Conservation (phyloP, 331 rosid genomes). For the Erythrophleum ivorense region DNA sequence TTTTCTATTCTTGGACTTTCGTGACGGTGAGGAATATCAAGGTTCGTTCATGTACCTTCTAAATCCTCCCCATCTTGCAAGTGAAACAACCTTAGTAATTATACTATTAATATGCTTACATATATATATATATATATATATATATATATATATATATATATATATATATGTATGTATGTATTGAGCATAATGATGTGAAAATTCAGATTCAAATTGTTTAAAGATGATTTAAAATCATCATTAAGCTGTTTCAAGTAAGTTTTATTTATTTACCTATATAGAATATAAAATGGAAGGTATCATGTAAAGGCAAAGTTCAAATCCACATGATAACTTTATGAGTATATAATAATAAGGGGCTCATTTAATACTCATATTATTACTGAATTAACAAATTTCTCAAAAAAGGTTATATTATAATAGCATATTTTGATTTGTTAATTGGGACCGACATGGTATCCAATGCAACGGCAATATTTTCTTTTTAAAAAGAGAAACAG, state of each 20-base stretch:
- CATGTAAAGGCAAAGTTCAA: background rate
- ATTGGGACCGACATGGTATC: slow-evolving; percentile 31
- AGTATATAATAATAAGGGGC: background rate
- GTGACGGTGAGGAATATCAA: background rate
- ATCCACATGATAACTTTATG: background rate
- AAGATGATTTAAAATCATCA: background rate
- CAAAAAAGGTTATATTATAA: background rate
- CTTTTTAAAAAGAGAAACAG: background rate
- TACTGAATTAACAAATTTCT: background rate
- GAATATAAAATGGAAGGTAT: background rate
- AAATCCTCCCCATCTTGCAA: background rate
- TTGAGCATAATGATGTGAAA: background rate
- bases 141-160: background rate
- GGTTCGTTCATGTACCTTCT: background rate
- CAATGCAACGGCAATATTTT: slow-evolving; percentile 2
- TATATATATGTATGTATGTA: background rate
- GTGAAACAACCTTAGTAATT: background rate
- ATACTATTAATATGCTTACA: background rate
- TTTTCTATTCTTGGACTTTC: background rate
- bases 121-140: background rate
- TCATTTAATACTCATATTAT: background rate
- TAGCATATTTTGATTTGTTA: background rate
- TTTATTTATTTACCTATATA: background rate
- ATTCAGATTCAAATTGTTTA: too few relatives aligned
- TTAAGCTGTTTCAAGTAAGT: background rate